These are phyloP conservation scores for Thalassiosira ordinaria DNA, from an alignment of 352 stramenopile genomes.

Conservation along the genomic window DNA sequence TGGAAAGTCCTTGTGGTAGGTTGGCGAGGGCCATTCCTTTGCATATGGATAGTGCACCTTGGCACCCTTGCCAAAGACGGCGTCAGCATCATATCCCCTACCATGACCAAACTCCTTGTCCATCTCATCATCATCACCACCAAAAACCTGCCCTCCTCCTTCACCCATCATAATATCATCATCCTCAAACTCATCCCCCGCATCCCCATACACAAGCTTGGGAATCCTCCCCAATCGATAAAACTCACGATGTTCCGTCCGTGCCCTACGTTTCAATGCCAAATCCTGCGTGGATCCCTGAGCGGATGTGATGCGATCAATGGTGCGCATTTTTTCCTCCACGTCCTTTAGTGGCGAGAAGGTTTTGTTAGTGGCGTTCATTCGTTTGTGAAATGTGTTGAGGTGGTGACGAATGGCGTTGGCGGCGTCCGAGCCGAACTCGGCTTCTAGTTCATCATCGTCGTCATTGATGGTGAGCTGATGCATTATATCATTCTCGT, in stretches of 20 bases:
- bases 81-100: slow-evolving; percentile 34
- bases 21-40: slow-evolving; percentile 32
- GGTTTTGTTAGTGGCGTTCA: slow-evolving; percentile 13
- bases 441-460: slow-evolving; percentile 40
- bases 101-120: slow-evolving; percentile 35
- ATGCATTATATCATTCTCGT: no score
- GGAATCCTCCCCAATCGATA: slow-evolving; percentile 51
- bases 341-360: slow-evolving; percentile 52
- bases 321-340: slow-evolving; percentile 60
- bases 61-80: slow-evolving; percentile 50
- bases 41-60: slow-evolving; percentile 56
- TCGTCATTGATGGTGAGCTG: slow-evolving; percentile 7
- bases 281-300: slow-evolving; percentile 77
- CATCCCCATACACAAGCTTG: slow-evolving; percentile 40
- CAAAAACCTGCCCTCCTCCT: slow-evolving; percentile 39
- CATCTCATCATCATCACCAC: not conserved
- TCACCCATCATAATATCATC: no score
- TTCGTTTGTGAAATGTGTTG: slow-evolving; percentile 15
- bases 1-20: slow-evolving; percentile 60
- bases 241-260: slow-evolving; percentile 56
- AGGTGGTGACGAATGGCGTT: slow-evolving; percentile 56
- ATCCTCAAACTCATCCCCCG: slow-evolving; percentile 45
- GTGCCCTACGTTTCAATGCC: slow-evolving; percentile 49
- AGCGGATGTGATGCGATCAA: slow-evolving; percentile 72
- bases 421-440: slow-evolving; percentile 53